phyloP scores from a whole-genome alignment of 2,329 filamentous ascomycete genomes.

The Fusarium abutilonis region DNA sequence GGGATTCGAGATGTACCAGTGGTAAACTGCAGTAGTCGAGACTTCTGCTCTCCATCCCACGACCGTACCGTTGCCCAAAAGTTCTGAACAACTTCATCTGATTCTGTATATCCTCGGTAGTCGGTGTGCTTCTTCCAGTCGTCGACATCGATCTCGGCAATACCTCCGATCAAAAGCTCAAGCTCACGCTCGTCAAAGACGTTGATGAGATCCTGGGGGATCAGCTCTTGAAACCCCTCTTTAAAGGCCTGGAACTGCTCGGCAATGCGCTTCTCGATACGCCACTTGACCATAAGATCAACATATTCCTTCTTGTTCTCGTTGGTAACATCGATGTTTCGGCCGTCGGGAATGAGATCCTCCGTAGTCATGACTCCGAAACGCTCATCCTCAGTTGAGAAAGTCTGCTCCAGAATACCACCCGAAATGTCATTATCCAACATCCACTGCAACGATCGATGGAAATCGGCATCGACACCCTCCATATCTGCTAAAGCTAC shows the following conservation, averaged over 20 bases:
- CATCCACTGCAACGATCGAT: conserved; percentile 96
- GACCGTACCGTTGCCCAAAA: conserved; percentile 98
- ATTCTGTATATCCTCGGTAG: conserved; percentile 97
- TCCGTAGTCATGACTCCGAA: conserved; percentile 95
- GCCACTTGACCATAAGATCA: conserved; percentile 98
- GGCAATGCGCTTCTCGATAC: conserved; percentile 97
- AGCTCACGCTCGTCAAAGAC: conserved; percentile 98
- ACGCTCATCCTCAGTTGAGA: conserved; percentile 95
- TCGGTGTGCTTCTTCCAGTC: conserved; percentile 99
- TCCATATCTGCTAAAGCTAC: conserved; percentile 96
- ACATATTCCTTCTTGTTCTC: conserved; percentile 99
- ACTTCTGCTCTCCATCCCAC: conserved; percentile 99
- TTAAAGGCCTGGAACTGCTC: conserved; percentile 99
- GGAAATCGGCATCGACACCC: conserved; percentile 97
- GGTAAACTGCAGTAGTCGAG: conserved; percentile 92
- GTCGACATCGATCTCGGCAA: conserved; percentile 99
- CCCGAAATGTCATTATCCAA: conserved; percentile 95
- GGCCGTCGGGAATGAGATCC: conserved; percentile 88
- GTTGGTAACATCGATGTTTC: conserved; percentile 95
- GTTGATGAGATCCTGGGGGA: conserved; percentile 94
- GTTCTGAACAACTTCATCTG: conserved; percentile 95
- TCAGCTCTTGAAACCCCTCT: conserved; percentile 96
- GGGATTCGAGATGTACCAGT: conserved; percentile 98
- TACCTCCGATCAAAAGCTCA: conserved; percentile 95
- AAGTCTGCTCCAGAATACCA: conserved; percentile 92